phyloP scores from a whole-genome alignment of 345 rosid genomes.

The Populus simonii region DNA sequence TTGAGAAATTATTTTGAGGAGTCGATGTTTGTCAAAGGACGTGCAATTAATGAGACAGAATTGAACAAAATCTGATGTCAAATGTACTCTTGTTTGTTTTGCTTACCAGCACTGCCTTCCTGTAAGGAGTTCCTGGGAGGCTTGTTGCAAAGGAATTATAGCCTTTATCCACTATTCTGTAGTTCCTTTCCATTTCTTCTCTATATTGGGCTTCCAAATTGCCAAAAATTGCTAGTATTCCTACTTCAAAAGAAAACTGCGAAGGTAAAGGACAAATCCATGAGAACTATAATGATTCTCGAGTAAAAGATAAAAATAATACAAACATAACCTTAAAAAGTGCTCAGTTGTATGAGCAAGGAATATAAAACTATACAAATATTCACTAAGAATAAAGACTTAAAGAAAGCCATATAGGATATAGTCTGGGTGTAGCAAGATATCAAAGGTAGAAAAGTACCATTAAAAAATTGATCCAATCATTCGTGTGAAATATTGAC shows the following conservation, averaged over 20 bases:
- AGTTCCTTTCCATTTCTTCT: constrained; percentile 68
- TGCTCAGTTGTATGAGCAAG: not conserved
- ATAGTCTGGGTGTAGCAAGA: not conserved
- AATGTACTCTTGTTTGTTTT: not conserved
- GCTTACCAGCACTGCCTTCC: constrained; percentile 56
- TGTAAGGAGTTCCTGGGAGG: constrained; percentile 72
- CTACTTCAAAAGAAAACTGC: constrained; percentile 89
- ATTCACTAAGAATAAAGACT: not conserved
- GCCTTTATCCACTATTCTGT: constrained; percentile 67
- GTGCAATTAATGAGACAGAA: not conserved
- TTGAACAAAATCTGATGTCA: not conserved
- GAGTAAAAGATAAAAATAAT: not conserved
- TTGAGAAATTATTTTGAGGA: not conserved
- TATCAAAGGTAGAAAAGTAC: not conserved
- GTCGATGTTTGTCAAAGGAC: not conserved
- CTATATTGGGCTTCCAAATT: constrained; percentile 50
- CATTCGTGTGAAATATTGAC: not conserved
- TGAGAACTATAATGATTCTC: not conserved
- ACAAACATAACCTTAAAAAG: not conserved
- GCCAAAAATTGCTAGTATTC: constrained; percentile 69
- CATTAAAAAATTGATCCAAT: not conserved
- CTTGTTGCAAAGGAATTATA: constrained; percentile 80
- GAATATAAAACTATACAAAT: not conserved
- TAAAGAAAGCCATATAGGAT: not conserved
- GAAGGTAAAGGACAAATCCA: not conserved